Percentiles rank a stretch among this genome's conserved stretches.
Conservation (phyloP, 495 filamentous ascomycete genomes). For the Lophium mytilinum region DNA sequence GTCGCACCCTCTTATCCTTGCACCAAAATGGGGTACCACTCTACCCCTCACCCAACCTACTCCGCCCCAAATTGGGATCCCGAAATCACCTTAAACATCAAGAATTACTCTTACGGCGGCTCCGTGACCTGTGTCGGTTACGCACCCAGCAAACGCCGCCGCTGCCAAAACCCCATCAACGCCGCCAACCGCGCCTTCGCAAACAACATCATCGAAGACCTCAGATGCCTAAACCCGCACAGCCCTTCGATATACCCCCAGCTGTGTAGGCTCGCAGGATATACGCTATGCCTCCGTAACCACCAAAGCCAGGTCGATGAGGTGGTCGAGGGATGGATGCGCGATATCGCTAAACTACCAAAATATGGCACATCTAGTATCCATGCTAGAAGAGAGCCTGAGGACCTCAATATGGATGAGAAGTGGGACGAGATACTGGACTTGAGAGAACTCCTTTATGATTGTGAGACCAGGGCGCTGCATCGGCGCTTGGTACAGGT, state of each 20-base stretch:
- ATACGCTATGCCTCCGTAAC: constrained; percentile 1
- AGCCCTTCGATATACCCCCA: not conserved
- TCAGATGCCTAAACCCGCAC: not conserved
- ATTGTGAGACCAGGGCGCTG: not conserved
- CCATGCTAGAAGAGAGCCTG: no score
- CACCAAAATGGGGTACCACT: not conserved
- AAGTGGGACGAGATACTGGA: not conserved
- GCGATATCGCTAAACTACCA: not conserved
- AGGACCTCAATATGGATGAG: not conserved
- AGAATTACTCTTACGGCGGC: not conserved
- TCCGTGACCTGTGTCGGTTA: constrained; percentile 1
- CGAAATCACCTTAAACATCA: not conserved
- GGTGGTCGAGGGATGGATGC: not conserved
- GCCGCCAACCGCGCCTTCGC: not conserved
- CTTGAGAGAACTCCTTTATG: not conserved
- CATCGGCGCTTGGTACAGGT: not conserved
- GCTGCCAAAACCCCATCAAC: constrained; percentile 3
- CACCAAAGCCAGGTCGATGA: not conserved
- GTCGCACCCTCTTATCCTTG: no score
- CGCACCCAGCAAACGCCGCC: not conserved
- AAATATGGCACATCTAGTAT: no score
- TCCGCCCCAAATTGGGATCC: constrained; percentile 1
- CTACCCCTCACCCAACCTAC: not conserved
- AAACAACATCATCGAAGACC: not conserved
- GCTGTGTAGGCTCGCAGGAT: not conserved